Base-by-base conservation (phyloP, 768 basidiomycete species). In the Ephemerocybe angulata region DNA sequence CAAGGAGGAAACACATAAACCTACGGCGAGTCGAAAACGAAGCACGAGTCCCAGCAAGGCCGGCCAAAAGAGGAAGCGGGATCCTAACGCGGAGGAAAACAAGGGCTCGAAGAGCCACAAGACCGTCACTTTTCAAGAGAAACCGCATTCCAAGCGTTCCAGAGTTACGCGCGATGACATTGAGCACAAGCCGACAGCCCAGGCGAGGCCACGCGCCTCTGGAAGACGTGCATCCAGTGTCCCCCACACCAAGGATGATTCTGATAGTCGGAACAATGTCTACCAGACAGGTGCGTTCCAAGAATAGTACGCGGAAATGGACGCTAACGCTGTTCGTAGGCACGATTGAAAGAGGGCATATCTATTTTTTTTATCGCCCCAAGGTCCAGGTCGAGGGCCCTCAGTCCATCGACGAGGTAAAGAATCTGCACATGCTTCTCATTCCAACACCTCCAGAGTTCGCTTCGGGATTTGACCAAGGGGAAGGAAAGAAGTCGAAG, bases 331-430 rank as follows among this genome's bases (percentile, higher is more conserved):
- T 12, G 30, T 30, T n/a, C 48, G 7, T 47, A 83, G 81, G 81
- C 8, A 78, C 77, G 10, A 81, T 81, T 49, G 81, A 84, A 60
- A 69, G 82, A 15, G 83, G 82, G 8, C 79, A 84, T 57, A 74
- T 86, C 42, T 85, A 85, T 67, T 84, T 86, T 65, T 80, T 84
- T 68, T 86, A 83, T 61, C 78, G 81, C 11, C 84, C 83, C 3
- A 76, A 79, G 27, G 82, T 84, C 19, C 67, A 83, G 60, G 63
- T 70, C 13, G 76, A 82, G 55, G 76, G 82, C 54, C 80, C 75
- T 0, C 63, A 76, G n/a, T 79, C 78, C 6, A 55, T 85, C 28
- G 81, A 84, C 63, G 83, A 85, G 55, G 73, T 86, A 29, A 72
- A 72, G 56, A 78, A 81, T 48, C 76, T 86, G 53, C 76, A 83